Evolutionary conservation across 2,329 filamentous ascomycete species (phyloP).

Genomic region (Clarireedia sp.): DNA sequence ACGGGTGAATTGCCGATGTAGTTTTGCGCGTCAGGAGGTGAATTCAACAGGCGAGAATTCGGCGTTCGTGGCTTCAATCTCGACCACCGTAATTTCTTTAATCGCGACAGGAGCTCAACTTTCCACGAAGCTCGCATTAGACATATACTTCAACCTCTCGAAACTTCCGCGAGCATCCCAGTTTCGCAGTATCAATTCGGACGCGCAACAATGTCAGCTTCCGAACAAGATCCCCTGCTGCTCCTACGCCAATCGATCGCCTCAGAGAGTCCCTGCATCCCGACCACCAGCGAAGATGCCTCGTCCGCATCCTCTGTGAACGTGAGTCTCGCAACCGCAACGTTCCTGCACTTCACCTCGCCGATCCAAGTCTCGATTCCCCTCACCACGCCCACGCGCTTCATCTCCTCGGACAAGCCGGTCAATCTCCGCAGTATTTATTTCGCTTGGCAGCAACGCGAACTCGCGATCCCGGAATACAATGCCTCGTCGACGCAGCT

Average conservation of each 20-base stretch:
- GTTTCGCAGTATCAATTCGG: conserved; percentile 6
- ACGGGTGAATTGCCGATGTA: too few species aligned
- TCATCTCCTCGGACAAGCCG: conserved; percentile 65
- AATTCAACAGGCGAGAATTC: conserved; percentile 25
- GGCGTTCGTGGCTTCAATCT: conserved; percentile 13
- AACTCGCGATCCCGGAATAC: conserved; percentile 84
- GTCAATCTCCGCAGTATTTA: conserved; percentile 91
- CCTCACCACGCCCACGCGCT: conserved; percentile 71
- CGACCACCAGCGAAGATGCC: conserved; percentile 62
- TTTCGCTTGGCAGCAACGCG: conserved; percentile 92
- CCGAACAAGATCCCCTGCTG: conserved; percentile 64
- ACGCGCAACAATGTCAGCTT: conserved; percentile 41
- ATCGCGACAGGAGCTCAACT: conserved; percentile 7
- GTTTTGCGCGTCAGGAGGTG: neutral
- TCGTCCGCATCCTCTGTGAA: conserved; percentile 49
- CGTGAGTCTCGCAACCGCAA: conserved; percentile 63
- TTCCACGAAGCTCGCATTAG: neutral
- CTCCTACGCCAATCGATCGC: conserved; percentile 79
- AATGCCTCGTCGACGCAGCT: conserved; percentile 74
- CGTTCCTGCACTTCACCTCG: conserved; percentile 65
- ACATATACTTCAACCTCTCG: neutral
- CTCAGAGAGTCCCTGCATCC: conserved; percentile 58
- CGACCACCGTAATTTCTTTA: conserved; percentile 9
- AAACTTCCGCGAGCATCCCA: neutral
- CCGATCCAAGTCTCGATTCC: conserved; percentile 54